phyloP scores from a whole-genome alignment of 306 rosid genomes.

The Trichosanthes cucumerina region DNA sequence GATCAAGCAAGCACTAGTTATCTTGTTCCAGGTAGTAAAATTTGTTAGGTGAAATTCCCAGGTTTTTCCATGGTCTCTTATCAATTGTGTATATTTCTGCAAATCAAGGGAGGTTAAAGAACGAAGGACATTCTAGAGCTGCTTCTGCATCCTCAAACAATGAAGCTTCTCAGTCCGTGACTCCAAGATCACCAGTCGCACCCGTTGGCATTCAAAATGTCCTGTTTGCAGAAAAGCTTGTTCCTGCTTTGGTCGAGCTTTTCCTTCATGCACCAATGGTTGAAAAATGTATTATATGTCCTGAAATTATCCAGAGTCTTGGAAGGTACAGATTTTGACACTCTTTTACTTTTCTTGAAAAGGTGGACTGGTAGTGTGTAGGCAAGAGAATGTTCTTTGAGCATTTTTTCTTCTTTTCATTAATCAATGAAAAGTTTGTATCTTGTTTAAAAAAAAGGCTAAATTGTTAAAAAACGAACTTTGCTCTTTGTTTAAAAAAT shows the following conservation, averaged over 20 bases:
- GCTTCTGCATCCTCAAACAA: constrained; percentile 32
- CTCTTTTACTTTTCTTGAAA: constrained; percentile 14
- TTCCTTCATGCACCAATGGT: constrained; percentile 66
- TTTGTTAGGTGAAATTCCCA: constrained; percentile 16
- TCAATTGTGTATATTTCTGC: constrained; percentile 33
- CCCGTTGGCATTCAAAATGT: constrained; percentile 46
- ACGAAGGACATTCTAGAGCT: constrained; percentile 44
- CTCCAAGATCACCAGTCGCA: constrained; percentile 36
- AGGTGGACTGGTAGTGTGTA: background rate
- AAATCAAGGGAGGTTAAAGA: constrained; percentile 22
- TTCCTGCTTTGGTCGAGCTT: constrained; percentile 77
- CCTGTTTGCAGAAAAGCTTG: constrained; percentile 76
- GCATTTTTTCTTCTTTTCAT: background rate
- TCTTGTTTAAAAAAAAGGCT: no score
- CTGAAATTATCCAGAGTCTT: constrained; percentile 84
- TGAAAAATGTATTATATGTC: constrained; percentile 70
- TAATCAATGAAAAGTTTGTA: no score
- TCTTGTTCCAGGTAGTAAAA: constrained; percentile 32
- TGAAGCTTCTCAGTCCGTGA: constrained; percentile 34
- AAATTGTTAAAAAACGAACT: no score
- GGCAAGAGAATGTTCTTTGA: background rate
- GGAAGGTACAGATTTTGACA: constrained; percentile 61
- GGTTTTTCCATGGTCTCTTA: constrained; percentile 16
- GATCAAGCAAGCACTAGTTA: constrained; percentile 44
- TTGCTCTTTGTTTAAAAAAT: no score